Percentiles rank a stretch among this genome's conserved stretches.
These are phyloP conservation scores for Pisolithus thermaeus DNA, from an alignment of 1,284 basidiomycete genomes.

Conservation along the genomic window DNA sequence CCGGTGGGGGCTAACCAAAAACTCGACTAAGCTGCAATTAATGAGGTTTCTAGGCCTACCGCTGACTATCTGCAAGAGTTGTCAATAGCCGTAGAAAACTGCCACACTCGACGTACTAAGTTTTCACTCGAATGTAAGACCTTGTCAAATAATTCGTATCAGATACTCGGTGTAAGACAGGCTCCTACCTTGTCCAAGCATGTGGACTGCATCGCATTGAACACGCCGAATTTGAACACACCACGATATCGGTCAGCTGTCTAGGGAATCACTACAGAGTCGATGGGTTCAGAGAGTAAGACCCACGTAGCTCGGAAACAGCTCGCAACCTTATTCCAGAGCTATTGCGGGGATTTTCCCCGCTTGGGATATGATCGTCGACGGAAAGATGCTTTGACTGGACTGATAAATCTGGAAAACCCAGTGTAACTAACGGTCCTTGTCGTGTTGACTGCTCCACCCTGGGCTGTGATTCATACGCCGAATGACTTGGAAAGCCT, in stretches of 20 bases:
- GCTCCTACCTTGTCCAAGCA: constrained; percentile 69
- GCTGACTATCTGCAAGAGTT: constrained; percentile 57
- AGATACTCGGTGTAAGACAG: background rate
- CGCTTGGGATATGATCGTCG: background rate
- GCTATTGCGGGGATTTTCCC: constrained; percentile 32
- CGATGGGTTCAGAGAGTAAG: background rate
- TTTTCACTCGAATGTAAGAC: constrained; percentile 69
- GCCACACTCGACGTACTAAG: constrained; percentile 42
- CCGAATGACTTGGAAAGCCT: no score
- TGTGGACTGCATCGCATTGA: constrained; percentile 85
- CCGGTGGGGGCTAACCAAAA: constrained; percentile 75
- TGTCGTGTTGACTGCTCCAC: no score
- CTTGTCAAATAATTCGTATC: constrained; percentile 33
- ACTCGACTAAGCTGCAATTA: constrained; percentile 6
- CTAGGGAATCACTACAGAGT: background rate
- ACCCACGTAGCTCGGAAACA: constrained; percentile 66
- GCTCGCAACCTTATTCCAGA: constrained; percentile 51
- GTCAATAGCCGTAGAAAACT: constrained; percentile 9
- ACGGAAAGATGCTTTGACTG: background rate
- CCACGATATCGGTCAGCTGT: constrained; percentile 76
- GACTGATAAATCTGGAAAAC: background rate
- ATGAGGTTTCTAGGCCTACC: constrained; percentile 39
- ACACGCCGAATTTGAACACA: constrained; percentile 82
- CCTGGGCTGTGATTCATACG: no score
- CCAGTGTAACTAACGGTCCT: background rate